Percentiles rank a stretch among this genome's conserved stretches.
phyloP scores from a whole-genome alignment of 257 asterid genomes.

The Rubia yunnanensis region DNA sequence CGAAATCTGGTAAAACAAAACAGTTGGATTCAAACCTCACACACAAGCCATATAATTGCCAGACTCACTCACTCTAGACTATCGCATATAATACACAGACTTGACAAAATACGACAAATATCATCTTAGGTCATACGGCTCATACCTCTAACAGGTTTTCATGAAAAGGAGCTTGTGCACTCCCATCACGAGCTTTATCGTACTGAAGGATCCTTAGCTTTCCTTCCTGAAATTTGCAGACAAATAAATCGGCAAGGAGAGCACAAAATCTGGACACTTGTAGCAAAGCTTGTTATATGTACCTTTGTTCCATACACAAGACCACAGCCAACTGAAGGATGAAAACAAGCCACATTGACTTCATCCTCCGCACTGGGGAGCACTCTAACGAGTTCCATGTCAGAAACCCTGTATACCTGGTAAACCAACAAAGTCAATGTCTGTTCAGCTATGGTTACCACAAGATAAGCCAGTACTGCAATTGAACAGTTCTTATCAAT shows the following conservation, averaged over 20 bases:
- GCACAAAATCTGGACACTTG: neutral
- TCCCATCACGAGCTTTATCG: slow-evolving; percentile 45
- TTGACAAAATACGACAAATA: neutral
- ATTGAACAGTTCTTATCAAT: neutral
- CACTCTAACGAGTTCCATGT: slow-evolving; percentile 95
- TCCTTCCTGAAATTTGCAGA: slow-evolving; percentile 64
- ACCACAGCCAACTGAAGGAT: slow-evolving; percentile 95
- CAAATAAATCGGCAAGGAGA: slow-evolving; percentile 7
- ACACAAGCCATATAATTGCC: neutral
- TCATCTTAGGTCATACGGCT: neutral
- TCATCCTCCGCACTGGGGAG: slow-evolving; percentile 98
- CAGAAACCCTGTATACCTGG: slow-evolving; percentile 83
- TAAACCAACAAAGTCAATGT: slow-evolving; percentile 9
- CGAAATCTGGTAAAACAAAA: neutral
- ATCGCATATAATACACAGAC: neutral
- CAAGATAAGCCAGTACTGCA: neutral
- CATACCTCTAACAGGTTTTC: slow-evolving; percentile 74
- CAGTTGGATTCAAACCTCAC: neutral
- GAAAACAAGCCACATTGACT: slow-evolving; percentile 96
- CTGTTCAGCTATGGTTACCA: neutral
- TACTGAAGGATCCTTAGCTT: slow-evolving; percentile 84
- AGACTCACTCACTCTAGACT: no score
- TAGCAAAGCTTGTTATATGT: slow-evolving; percentile 2
- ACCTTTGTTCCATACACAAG: slow-evolving; percentile 98
- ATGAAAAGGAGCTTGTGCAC: slow-evolving; percentile 33